Conservation (phyloP, 495 filamentous ascomycete genomes). For the Neurospora sp. region DNA sequence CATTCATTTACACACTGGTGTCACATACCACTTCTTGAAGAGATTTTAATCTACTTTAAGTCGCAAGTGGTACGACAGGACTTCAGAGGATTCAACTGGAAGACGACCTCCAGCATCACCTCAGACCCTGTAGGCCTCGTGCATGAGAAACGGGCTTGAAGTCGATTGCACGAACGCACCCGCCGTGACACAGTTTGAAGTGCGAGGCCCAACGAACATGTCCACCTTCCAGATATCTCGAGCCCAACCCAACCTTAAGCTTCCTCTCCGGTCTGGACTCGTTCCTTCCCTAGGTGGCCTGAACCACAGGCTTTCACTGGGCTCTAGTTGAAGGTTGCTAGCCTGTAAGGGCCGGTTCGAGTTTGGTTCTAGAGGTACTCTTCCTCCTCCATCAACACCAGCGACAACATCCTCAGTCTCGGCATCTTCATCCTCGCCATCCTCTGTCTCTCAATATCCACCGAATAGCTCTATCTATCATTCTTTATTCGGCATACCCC, state of each 20-base stretch:
- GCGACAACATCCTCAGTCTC: not conserved
- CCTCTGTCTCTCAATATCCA: not conserved
- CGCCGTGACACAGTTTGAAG: not conserved
- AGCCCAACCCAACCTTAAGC: not conserved
- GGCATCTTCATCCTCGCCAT: not conserved
- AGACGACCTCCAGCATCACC: not conserved
- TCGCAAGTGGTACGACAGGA: not conserved
- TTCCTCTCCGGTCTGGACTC: not conserved
- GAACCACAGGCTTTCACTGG: not conserved
- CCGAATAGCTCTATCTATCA: not conserved
- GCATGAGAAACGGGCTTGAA: not conserved
- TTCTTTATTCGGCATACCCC: not conserved
- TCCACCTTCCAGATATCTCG: not conserved
- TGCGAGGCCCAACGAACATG: not conserved
- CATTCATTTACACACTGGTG: not conserved
- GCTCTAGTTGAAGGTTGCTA: not conserved
- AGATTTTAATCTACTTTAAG: not conserved
- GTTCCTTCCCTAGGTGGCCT: not conserved
- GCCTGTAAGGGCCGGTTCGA: not conserved
- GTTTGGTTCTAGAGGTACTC: not conserved
- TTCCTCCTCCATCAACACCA: not conserved
- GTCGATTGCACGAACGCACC: not conserved
- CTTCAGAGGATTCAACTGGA: not conserved
- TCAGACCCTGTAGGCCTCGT: not conserved
- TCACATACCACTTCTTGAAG: not conserved